Conservation (phyloP, 495 filamentous ascomycete species). For the Penicillium mononematosum region DNA sequence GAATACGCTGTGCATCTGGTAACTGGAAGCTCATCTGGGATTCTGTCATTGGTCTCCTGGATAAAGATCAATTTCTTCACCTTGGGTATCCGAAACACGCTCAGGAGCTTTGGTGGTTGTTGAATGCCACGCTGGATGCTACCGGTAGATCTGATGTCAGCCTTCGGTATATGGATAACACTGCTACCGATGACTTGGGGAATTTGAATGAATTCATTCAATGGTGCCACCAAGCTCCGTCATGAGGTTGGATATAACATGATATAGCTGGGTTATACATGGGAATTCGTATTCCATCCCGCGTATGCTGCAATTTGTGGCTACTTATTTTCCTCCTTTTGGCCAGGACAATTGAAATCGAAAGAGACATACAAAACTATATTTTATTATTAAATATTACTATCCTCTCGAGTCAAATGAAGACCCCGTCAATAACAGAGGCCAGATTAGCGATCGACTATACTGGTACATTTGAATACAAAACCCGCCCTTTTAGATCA, state of each 20-base stretch:
- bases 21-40: constrained; percentile 43
- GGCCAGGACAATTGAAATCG: too few species aligned
- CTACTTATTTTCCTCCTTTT: not conserved
- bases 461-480: too few species aligned
- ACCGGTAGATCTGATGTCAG: constrained; percentile 14
- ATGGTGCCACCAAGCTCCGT: constrained; percentile 21
- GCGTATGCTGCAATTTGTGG: not conserved
- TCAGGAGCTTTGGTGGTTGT: constrained; percentile 41
- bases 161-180: constrained; percentile 35
- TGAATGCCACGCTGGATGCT: constrained; percentile 33
- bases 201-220: constrained; percentile 42
- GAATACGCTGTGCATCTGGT: constrained; percentile 30
- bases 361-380: too few species aligned
- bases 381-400: too few species aligned
- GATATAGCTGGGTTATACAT: not conserved
- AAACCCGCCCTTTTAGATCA: not conserved
- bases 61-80: constrained; percentile 28
- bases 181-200: constrained; percentile 38
- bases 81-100: constrained; percentile 43
- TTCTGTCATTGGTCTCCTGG: constrained; percentile 15
- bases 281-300: not conserved
- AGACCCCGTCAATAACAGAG: too few species aligned
- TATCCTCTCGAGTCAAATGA: too few species aligned
- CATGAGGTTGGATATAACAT: constrained; percentile 4
- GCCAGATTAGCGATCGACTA: too few species aligned